phyloP scores from a whole-genome alignment of 2,329 filamentous ascomycete species.

The Ophiostoma sp. region DNA sequence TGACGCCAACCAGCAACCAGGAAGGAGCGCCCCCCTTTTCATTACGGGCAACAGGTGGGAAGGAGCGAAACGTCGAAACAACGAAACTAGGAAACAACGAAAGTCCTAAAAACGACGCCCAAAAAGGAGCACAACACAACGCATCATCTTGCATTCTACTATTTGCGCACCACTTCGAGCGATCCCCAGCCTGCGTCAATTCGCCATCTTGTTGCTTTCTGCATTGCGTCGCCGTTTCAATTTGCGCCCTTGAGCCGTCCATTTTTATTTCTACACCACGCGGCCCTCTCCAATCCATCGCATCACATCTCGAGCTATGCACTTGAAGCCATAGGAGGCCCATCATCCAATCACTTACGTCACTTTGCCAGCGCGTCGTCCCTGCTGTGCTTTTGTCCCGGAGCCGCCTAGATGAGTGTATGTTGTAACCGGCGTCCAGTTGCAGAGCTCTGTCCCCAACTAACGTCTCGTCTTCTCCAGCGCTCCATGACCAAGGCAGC shows the following conservation, averaged over 20 bases:
- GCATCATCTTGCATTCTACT: neutral
- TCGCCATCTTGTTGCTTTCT: neutral
- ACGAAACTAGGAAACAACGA: conserved; percentile 1
- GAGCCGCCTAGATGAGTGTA: conserved; percentile 26
- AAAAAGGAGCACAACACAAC: conserved; percentile 12
- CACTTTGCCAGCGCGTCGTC: neutral
- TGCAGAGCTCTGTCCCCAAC: neutral
- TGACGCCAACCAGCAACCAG: conserved; percentile 1
- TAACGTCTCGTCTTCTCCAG: conserved; percentile 6
- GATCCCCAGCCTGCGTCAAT: conserved; percentile 2
- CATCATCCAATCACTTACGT: neutral
- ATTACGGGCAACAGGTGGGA: neutral
- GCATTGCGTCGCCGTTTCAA: neutral
- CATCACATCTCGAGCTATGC: conserved; percentile 8
- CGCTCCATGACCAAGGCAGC: conserved; percentile 61
- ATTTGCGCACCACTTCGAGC: neutral
- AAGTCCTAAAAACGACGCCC: neutral
- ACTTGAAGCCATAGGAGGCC: conserved; percentile 7
- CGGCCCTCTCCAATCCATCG: neutral
- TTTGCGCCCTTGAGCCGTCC: neutral
- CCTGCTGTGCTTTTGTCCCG: neutral
- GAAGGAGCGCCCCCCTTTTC: conserved; percentile 14
- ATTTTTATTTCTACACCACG: neutral
- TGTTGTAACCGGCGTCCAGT: neutral
- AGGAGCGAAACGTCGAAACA: neutral